A percentile compares a stretch with the other conserved stretches of the same genome.
These are phyloP conservation scores for Starmerella tilneyi DNA, from an alignment of 805 yeast genomes.

Conservation along the genomic window DNA sequence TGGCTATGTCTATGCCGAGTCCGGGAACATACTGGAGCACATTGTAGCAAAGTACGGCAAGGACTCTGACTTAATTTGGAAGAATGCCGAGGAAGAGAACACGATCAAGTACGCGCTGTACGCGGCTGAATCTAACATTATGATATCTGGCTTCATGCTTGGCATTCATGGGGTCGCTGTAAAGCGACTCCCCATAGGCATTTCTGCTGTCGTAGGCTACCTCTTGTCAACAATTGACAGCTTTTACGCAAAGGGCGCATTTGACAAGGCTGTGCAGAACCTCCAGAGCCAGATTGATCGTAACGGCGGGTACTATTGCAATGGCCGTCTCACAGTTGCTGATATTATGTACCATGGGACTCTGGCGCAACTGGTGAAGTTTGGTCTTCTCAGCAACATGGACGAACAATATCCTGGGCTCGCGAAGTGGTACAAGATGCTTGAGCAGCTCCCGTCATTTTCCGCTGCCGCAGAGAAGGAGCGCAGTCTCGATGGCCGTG, in stretches of 20 bases:
- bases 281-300: conserved; percentile 37
- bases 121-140: conserved; percentile 54
- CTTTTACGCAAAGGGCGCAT: conserved; percentile 42
- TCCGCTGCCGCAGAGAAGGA: conserved; percentile 12
- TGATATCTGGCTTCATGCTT: conserved; percentile 38
- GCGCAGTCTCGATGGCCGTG: conserved; percentile 11
- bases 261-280: conserved; percentile 34
- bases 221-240: conserved; percentile 41
- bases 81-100: conserved; percentile 35
- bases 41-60: conserved; percentile 43
- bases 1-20: conserved; percentile 42
- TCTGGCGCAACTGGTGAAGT: conserved; percentile 7
- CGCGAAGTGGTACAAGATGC: conserved; percentile 16
- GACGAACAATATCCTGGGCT: conserved; percentile 19
- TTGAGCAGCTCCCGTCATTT: conserved; percentile 14
- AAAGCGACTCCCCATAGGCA: conserved; percentile 18
- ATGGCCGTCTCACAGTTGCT: conserved; percentile 49
- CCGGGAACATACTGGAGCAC: conserved; percentile 49
- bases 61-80: conserved; percentile 33
- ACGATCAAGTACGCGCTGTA: conserved; percentile 44
- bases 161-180: conserved; percentile 31
- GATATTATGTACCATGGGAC: conserved; percentile 40
- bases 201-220: conserved; percentile 32
- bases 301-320: conserved; percentile 49
- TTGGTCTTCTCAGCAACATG: conserved; percentile 8